Evolutionary conservation across 129 eudicot genomes (phyloP), one percentile per base, ranked within the genome.

Genomic region (Glebionis coronaria): DNA sequence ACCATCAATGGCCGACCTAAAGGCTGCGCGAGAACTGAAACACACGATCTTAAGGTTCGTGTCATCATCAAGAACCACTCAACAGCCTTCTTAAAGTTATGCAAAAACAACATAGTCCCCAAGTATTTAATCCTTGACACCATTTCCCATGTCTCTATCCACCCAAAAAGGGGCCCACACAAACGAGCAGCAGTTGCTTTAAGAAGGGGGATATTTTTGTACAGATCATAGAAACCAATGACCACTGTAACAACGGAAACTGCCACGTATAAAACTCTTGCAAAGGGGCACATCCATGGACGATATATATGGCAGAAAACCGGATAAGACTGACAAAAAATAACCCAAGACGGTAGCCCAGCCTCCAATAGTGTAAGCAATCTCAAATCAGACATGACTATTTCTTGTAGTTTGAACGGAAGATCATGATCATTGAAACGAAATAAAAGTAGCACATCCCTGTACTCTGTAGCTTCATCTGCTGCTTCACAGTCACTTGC

Each of bases 141-240:
- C 98, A 93, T 88, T 72, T 93, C 98, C 92, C 94, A 84, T 50
- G 91, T 88, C 79, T 93, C 98, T 61, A 93, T 88, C 96, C 98
- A 93, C 60, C 86, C 95, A 45, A 93, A 80, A 38, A 93, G 77
- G 27, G 98, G 98, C 21, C 98, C 98, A 50, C 87, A 86, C 63
- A 93, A 79, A 49, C 77, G 88, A 25, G 98, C 84, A 3, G 90
- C 95, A 0, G 98, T 82, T 18, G 91, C 96, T 74, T 86, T 93
- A 28, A 93, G 92, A 73, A 93, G 83, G 21, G 96, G 98, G 60
- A 88, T 95, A 76, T 93, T 93, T 74, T 93, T 93, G 78, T 93
- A 93, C 56, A 93, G 59, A 68, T 88, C 98, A 29, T 88, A 93
- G 68, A 93, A 93, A 4, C 98, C 98, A 53, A 93, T 93, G 51